Evolutionary conservation across 345 rosid species (phyloP).

Genomic region (Salix viminalis): DNA sequence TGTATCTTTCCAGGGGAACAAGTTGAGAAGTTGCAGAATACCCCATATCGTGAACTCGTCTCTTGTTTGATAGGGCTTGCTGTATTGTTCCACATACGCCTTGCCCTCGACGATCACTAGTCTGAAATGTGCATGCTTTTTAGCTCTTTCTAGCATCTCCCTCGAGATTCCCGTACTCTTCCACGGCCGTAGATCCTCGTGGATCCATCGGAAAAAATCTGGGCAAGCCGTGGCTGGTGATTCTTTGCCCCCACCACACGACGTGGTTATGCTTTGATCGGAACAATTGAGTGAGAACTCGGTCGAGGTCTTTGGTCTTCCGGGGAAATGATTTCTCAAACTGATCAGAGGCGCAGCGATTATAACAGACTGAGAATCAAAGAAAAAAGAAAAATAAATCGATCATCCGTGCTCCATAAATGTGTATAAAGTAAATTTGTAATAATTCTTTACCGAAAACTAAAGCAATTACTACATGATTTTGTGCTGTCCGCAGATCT

Average conservation of each 20-base stretch:
- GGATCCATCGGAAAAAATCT: constrained; percentile 88
- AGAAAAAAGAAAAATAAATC: background rate
- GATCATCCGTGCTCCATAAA: too few relatives aligned
- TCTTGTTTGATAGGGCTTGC: constrained; percentile 58
- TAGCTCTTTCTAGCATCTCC: constrained; percentile 55
- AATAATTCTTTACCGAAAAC: too few relatives aligned
- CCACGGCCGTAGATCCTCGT: constrained; percentile 90
- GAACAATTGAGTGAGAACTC: constrained; percentile 37
- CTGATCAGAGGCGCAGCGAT: constrained; percentile 21
- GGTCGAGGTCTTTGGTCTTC: background rate
- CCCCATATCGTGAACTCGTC: constrained; percentile 87
- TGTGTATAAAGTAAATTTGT: too few relatives aligned
- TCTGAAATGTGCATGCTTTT: constrained; percentile 53
- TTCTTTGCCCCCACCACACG: constrained; percentile 22
- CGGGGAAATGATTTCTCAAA: constrained; percentile 9
- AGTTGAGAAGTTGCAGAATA: constrained; percentile 62
- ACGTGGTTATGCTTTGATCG: constrained; percentile 6
- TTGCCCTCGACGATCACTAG: constrained; percentile 50
- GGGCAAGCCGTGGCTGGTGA: constrained; percentile 43
- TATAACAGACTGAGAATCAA: background rate
- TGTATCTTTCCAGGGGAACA: constrained; percentile 78
- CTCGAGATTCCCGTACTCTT: constrained; percentile 60
- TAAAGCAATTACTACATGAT: too few relatives aligned
- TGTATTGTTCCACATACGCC: constrained; percentile 49
- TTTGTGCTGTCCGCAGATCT: too few relatives aligned